These are phyloP conservation scores for Debaryomyces nepalensis DNA, from an alignment of 1,139 yeast genomes.

Conservation along the genomic window DNA sequence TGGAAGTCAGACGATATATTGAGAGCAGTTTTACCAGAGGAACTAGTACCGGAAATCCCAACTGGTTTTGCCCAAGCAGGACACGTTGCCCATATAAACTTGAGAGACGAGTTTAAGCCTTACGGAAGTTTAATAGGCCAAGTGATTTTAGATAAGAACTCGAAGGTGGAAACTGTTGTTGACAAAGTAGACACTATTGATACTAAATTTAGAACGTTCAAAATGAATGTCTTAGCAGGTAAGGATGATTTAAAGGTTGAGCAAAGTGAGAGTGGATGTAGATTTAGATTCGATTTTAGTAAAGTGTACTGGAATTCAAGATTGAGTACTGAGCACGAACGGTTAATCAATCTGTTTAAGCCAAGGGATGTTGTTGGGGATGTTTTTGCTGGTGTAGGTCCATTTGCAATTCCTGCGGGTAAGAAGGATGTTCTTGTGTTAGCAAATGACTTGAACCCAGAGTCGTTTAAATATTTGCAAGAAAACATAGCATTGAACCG, in stretches of 20 bases:
- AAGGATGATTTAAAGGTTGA: conserved; percentile 73
- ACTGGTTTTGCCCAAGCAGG: conserved; percentile 94
- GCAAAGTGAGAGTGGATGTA: conserved; percentile 87
- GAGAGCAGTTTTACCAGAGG: conserved; percentile 74
- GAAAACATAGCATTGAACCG: conserved; percentile 71
- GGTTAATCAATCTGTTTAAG: conserved; percentile 67
- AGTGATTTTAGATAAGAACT: conserved; percentile 85
- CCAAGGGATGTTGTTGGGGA: conserved; percentile 82
- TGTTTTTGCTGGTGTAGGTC: conserved; percentile 99
- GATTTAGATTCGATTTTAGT: conserved; percentile 84
- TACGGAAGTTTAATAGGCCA: conserved; percentile 84
- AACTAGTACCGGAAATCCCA: conserved; percentile 74
- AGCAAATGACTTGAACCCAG: conserved; percentile 94
- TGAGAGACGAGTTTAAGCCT: conserved; percentile 84
- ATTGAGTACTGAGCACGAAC: conserved; percentile 88
- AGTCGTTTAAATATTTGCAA: conserved; percentile 70
- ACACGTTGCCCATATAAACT: conserved; percentile 91
- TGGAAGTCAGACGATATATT: conserved; percentile 92
- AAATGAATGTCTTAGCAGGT: conserved; percentile 94
- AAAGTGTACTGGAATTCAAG: conserved; percentile 98
- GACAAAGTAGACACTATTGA: conserved; percentile 89
- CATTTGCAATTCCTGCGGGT: conserved; percentile 96
- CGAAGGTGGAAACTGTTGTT: conserved; percentile 84
- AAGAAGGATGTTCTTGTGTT: conserved; percentile 77
- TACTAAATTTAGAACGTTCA: conserved; percentile 86